Evolutionary conservation across 306 rosid species (phyloP), one percentile per base, ranked within the genome.

Genomic region (Castanea mollissima): DNA sequence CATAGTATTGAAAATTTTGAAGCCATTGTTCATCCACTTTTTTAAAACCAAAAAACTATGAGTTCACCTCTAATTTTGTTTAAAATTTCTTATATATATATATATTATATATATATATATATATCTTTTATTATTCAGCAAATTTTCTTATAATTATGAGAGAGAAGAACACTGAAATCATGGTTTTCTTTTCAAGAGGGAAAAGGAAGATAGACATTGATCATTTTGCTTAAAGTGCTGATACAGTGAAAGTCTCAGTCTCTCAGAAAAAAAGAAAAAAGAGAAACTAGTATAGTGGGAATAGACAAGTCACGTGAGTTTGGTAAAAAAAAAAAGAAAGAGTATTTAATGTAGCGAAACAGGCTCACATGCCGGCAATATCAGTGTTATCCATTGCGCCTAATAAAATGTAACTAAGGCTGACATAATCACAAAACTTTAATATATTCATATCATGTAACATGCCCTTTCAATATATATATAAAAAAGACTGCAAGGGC

Each of bases 291-390:
- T 49, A 49, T 12, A 58, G 4, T 5, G 10, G 32, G 35, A 58
- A 74, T 2, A 69, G 79, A 78, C 74, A 74, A 21, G 69, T 68
- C 82, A 74, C 72, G 79, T 74, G 86, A 78, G 18, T 38, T n/a
- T 38, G 73, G 62, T 11, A 38, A 38, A 49, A 23, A 10, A 19
- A 27, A 9, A 25, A 21, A n/a, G n/a, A 60, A 49, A 44, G 10
- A 3, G 4, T n/a, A 19, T 29, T 49, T 11, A 49, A 49, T 51
- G 14, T 4, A 2, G 10, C 68, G 19, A 51, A 68, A 55, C 55
- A 59, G 31, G 59, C 51, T 49, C 76, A 70, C 80, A 19, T 75
- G 64, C 7, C 69, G 52, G 52, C 69, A 64, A 63, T 12, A 41
- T 25, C 15, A 38, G 19, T 71, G 58, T 27, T 74, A 55, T 79